Evolutionary conservation across 306 rosid genomes (phyloP).

Genomic region (Pterocarpus macrocarpus): DNA sequence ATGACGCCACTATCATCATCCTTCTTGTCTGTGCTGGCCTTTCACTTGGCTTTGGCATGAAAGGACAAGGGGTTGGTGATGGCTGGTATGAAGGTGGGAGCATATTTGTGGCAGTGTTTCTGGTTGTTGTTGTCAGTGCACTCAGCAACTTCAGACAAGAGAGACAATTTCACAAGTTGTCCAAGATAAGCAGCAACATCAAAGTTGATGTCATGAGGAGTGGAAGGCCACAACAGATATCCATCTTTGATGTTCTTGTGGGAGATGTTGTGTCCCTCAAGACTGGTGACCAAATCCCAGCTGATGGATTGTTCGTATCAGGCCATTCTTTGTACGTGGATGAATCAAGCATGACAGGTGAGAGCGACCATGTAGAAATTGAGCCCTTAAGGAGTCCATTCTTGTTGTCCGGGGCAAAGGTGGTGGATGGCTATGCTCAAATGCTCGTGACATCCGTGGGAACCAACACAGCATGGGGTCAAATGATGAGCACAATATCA

Average conservation of each 20-base stretch:
- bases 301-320: conserved; percentile 77
- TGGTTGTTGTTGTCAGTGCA: conserved; percentile 78
- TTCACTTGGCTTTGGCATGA: conserved; percentile 86
- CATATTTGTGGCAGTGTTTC: conserved; percentile 73
- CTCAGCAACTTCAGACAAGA: conserved; percentile 87
- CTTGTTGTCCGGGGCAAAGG: conserved; percentile 84
- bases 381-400: conserved; percentile 62
- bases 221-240: conserved; percentile 65
- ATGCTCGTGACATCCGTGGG: conserved; percentile 89
- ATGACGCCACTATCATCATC: conserved; percentile 78
- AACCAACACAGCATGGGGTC: conserved; percentile 87
- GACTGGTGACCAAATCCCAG: conserved; percentile 89
- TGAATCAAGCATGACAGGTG: conserved; percentile 96
- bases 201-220: conserved; percentile 68
- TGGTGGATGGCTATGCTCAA: conserved; percentile 72
- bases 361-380: conserved; percentile 82
- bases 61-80: conserved; percentile 68
- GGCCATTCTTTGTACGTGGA: conserved; percentile 83
- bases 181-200: conserved; percentile 79
- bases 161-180: conserved; percentile 74
- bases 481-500: conserved; percentile 88
- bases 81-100: conserved; percentile 98
- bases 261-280: conserved; percentile 76
- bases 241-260: conserved; percentile 76
- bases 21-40: conserved; percentile 81